Base-by-base conservation (phyloP, 2,329 filamentous ascomycete genomes). In the Cryphonectria parasitica region DNA sequence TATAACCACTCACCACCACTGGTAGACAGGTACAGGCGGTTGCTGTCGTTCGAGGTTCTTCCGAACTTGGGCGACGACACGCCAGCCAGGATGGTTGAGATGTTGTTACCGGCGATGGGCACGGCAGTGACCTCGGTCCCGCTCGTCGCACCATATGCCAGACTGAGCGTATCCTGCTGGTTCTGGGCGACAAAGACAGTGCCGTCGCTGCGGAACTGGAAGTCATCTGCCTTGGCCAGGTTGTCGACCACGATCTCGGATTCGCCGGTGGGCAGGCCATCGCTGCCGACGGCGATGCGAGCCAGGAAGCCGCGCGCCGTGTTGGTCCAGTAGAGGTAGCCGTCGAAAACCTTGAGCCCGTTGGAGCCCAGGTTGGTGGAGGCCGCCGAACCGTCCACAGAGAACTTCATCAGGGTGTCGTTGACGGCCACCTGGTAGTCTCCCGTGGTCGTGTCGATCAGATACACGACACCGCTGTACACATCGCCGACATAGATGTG, bases 301-400 rank as follows among this genome's bases (percentile, higher is more conserved):
- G 63, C 68, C 54, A 69, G 56, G 64, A 69, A 69, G 3, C 68
- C 63, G 5, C 63, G 39, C 5, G 63, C 64, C n/a, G 74, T 74
- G 71, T 78, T 76, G 63, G 73, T 75, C 75, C 76, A 78, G 72
- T 78, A 79, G 58, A 77, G 69, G 58, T 75, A 75, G 0, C 74
- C 75, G 17, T 62, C 69, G 25, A 69, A 70, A n/a, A 77, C 69
- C 58, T 77, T 77, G 7, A 79, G 63, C 13, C 77, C 77, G 60
- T 79, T 78, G 69, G 76, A 73, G 31, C 77, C 77, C n/a, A 76
- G 45, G 17, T 64, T 64, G 3, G 66, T 65, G 41, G 68, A 15
- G 6, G 64, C 54, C 0, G 69, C 49, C 5, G 63, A 69, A 1
- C 67, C 62, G 45, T 73, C 60, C 1, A 73, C 68, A 28, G 64